Evolutionary conservation across 345 rosid genomes (phyloP), one percentile per base, ranked within the genome.

Genomic region (Lumnitzera littorea): DNA sequence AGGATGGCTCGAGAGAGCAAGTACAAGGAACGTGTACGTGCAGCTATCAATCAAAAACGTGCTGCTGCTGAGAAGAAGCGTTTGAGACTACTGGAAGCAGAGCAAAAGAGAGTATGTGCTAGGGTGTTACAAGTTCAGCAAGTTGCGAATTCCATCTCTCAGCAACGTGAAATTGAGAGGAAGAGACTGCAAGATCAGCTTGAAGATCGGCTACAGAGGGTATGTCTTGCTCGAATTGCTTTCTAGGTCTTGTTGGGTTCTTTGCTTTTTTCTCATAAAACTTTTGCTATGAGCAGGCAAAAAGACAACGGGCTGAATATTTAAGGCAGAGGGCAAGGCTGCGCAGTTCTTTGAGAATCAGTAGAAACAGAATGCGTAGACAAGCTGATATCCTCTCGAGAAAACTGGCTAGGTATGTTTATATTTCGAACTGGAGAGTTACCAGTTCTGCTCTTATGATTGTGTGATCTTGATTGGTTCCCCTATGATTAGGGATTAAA

Each of bases 1-100:
- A 82, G 92, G 72, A 80, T 86, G 84, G 83, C 81, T 15, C 69
- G 86, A 63, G 99, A 95, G 72, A 91, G 81, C 66, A 95, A 84
- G 84, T 95, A 95, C 55, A 95, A 86, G 76, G 97, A 95, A 72
- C 53, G 87, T 14, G 86, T 91, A 13, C 70, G 76, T 63, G 87
- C 97, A 59, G 85, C 95, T 13, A 90, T 91, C 49, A 81, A 84
- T 75, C 96, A 95, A 76, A 95, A 88, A 71, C 89, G 99, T 65
- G 78, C 58, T 16, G 89, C 92, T 71, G 97, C 99, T 17, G 97
- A 95, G 86, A 88, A 77, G 79, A 95, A 95, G 76, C 82, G 99
- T 46, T 62, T 83, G 55, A 88, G 85, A 56, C 75, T 95, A 71
- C 69, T 95, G 62, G 99, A 95, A 70, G 95, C 84, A 15, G 99